Evolutionary conservation across 1,284 basidiomycete species (phyloP).

Genomic region (Pisolithus thermaeus): DNA sequence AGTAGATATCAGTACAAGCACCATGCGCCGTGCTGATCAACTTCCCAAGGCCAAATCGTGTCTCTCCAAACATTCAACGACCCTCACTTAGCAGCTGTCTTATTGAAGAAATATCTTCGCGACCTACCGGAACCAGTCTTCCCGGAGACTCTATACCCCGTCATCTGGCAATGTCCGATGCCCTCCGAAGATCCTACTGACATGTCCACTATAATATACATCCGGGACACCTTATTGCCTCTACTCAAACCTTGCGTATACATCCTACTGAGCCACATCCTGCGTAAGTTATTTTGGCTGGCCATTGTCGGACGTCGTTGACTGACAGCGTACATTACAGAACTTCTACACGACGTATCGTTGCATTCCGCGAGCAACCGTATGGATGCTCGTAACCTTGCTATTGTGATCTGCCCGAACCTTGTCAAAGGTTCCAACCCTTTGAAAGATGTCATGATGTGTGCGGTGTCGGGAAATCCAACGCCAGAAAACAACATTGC

Average conservation of each 20-base stretch:
- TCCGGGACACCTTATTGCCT: constrained; percentile 61
- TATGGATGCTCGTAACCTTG: constrained; percentile 81
- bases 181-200: constrained; percentile 50
- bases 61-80: constrained; percentile 69
- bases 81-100: constrained; percentile 74
- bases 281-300: constrained; percentile 50
- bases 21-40: constrained; percentile 5
- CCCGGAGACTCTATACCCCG: constrained; percentile 57
- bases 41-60: constrained; percentile 62
- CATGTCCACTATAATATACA: constrained; percentile 52
- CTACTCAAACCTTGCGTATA: constrained; percentile 65
- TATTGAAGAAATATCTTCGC: constrained; percentile 79
- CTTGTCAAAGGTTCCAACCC: constrained; percentile 66
- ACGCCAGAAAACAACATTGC: constrained; percentile 17
- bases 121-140: constrained; percentile 76
- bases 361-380: constrained; percentile 57
- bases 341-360: constrained; percentile 74
- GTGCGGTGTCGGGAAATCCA: constrained; percentile 46
- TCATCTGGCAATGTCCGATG: constrained; percentile 62
- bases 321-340: constrained; percentile 33
- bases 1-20: constrained; percentile 5
- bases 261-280: constrained; percentile 64
- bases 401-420: constrained; percentile 75
- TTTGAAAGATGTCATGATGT: constrained; percentile 67
- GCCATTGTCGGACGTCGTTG: constrained; percentile 7